Evolutionary conservation across 73 alveolate genomes (phyloP).

Genomic region (Paramecium tetraurelia): DNA sequence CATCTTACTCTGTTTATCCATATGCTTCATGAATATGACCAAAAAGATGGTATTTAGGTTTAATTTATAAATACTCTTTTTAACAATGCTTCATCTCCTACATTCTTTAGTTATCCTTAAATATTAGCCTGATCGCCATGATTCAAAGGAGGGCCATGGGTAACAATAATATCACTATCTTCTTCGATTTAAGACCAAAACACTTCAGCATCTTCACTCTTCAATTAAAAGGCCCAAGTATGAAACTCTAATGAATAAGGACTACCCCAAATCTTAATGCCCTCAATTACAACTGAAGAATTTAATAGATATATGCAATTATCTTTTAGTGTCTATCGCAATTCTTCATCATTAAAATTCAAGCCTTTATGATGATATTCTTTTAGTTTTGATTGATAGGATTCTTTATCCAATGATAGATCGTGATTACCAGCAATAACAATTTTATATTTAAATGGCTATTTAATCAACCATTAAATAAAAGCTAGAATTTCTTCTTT

Average conservation of each 20-base stretch:
- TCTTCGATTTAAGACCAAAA: slow-evolving; percentile 31
- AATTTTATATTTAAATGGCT: background rate
- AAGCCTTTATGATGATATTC: background rate
- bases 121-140: background rate
- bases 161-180: slow-evolving; percentile 31
- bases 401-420: background rate
- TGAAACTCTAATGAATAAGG: slow-evolving; percentile 25
- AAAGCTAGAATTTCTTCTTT: background rate
- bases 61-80: background rate
- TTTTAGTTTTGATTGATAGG: background rate
- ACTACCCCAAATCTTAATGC: slow-evolving; percentile 40
- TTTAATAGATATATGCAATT: background rate
- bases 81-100: background rate
- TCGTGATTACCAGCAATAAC: background rate
- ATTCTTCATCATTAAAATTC: background rate
- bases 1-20: background rate
- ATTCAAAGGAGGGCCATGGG: slow-evolving; percentile 18
- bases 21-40: slow-evolving; percentile 41
- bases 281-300: background rate
- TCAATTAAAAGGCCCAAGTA: background rate
- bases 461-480: background rate
- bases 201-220: background rate
- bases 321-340: background rate
- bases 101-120: background rate
- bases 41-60: slow-evolving; percentile 29